phyloP scores from a whole-genome alignment of 1,284 basidiomycete genomes.

The Stygiomarasmius scandens region DNA sequence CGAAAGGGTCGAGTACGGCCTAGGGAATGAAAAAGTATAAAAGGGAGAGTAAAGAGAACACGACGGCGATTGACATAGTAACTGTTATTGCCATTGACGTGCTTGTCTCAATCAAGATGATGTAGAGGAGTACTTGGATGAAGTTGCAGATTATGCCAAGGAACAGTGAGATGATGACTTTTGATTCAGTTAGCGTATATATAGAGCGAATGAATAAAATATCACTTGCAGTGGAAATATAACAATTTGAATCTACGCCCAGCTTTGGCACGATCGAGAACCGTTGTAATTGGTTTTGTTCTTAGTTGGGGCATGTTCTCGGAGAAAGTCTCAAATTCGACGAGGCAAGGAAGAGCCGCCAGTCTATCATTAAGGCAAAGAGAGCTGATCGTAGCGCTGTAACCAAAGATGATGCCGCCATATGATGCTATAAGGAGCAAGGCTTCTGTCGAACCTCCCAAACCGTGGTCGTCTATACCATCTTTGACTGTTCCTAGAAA shows the following conservation, averaged over 20 bases:
- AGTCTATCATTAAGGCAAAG: neutral
- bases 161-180: neutral
- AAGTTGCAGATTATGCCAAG: neutral
- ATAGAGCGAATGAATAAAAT: neutral
- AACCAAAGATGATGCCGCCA: neutral
- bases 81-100: neutral
- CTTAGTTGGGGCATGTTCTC: neutral
- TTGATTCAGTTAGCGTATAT: neutral
- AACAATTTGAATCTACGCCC: neutral
- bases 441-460: neutral
- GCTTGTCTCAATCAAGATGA: neutral
- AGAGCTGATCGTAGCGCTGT: neutral
- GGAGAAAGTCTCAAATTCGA: neutral
- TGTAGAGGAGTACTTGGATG: neutral
- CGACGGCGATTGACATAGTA: neutral
- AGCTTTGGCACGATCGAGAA: neutral
- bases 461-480: neutral
- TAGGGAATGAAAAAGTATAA: too few relatives aligned
- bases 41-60: neutral
- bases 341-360: neutral
- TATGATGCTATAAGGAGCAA: neutral
- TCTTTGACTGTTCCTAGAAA: neutral
- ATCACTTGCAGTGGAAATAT: neutral
- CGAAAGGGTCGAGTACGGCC: too few relatives aligned
- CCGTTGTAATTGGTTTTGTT: neutral